Evolutionary conservation across 208 protist species (phyloP).

Genomic region (Leishmania tropica): DNA sequence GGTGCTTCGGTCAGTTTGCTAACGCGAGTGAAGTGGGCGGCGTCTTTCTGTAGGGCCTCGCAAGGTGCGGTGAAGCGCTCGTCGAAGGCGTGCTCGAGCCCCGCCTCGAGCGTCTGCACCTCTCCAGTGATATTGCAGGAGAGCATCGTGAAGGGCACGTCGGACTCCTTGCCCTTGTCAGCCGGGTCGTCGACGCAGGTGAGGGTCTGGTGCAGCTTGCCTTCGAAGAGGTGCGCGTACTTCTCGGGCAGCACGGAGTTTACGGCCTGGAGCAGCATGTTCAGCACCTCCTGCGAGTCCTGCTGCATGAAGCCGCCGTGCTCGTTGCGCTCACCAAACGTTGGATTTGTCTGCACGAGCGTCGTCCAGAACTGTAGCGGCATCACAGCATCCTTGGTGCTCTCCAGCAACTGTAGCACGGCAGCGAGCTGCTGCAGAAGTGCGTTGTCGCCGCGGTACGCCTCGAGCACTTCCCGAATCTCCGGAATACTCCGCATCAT

Average conservation of each 20-base stretch:
- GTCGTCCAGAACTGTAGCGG: constrained; percentile 60
- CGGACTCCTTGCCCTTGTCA: constrained; percentile 38
- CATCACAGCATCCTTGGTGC: constrained; percentile 34
- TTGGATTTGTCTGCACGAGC: constrained; percentile 49
- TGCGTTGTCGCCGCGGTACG: constrained; percentile 36
- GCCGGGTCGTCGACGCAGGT: constrained; percentile 53
- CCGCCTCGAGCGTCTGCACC: constrained; percentile 76
- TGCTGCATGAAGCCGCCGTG: constrained; percentile 82
- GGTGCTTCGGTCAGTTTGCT: constrained; percentile 66
- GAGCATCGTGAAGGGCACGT: constrained; percentile 75
- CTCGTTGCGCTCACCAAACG: constrained; percentile 71
- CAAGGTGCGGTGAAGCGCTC: constrained; percentile 57
- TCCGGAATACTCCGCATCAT: constrained; percentile 84
- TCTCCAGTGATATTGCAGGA: constrained; percentile 84
- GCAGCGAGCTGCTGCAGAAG: constrained; percentile 39
- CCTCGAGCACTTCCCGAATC: constrained; percentile 41
- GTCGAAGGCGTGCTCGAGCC: constrained; percentile 72
- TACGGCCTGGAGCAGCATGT: constrained; percentile 51
- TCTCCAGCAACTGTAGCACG: constrained; percentile 54
- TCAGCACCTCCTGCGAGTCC: constrained; percentile 83
- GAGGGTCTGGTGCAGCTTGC: constrained; percentile 49
- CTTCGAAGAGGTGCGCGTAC: constrained; percentile 54
- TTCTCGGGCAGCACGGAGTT: constrained; percentile 32
- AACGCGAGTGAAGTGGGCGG: constrained; percentile 52
- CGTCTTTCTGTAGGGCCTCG: constrained; percentile 42